Conservation (phyloP, 768 basidiomycete species). For the Glaciozyma martinii region DNA sequence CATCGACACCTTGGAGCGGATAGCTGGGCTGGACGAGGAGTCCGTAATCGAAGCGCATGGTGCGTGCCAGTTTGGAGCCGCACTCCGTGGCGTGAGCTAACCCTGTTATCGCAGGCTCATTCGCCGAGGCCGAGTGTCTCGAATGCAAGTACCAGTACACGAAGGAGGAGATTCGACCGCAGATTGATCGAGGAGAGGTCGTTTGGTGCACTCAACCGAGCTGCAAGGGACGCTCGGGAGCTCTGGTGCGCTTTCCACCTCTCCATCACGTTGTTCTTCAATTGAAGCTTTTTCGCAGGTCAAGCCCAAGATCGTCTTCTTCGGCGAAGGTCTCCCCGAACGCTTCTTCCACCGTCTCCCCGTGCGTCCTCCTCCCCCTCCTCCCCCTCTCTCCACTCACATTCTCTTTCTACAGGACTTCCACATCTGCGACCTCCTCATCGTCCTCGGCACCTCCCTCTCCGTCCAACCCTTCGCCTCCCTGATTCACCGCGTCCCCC, state of each 20-base stretch:
- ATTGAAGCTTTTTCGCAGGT: conserved; percentile 61
- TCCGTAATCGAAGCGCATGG: conserved; percentile 88
- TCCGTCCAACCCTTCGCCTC: conserved; percentile 65
- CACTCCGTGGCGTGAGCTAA: not conserved
- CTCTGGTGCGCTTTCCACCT: conserved; percentile 2
- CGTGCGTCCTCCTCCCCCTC: conserved; percentile 29
- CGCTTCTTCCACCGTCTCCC: conserved; percentile 55
- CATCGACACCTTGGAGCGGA: conserved; percentile 78
- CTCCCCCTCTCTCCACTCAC: not conserved
- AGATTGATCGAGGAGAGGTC: conserved; percentile 55
- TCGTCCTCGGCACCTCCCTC: conserved; percentile 84
- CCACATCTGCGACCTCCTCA: conserved; percentile 66
- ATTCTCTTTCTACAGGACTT: conserved; percentile 40
- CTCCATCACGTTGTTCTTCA: conserved; percentile 50
- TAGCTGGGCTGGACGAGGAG: conserved; percentile 62
- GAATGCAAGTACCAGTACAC: conserved; percentile 56
- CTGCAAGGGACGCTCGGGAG: conserved; percentile 23
- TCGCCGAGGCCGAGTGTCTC: conserved; percentile 77
- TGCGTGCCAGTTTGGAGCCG: not conserved
- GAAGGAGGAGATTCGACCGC: conserved; percentile 57
- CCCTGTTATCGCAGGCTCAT: conserved; percentile 50
- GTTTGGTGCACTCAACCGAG: conserved; percentile 51
- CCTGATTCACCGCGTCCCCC: conserved; percentile 53
- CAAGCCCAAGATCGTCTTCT: conserved; percentile 31
- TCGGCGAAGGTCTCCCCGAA: conserved; percentile 57